Conservation (phyloP, 805 yeast genomes). For the Wickerhamomyces bovis region DNA sequence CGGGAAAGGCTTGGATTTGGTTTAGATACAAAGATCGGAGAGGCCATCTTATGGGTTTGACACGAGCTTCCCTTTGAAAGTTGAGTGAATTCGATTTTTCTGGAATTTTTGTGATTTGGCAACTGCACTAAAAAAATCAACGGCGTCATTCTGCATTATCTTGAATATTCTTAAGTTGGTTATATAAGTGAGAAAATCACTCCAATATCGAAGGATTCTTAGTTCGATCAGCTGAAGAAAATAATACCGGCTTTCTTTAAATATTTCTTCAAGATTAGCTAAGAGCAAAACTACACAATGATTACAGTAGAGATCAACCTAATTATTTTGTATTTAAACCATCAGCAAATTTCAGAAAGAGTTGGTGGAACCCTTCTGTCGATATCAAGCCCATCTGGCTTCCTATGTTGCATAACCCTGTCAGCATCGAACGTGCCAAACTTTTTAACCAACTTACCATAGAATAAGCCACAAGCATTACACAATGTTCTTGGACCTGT, state of each 20-base stretch:
- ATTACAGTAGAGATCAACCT: too few relatives aligned
- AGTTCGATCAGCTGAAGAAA: too few relatives aligned
- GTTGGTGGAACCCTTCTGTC: slow-evolving; percentile 8
- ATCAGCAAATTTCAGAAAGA: neutral
- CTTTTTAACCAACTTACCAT: slow-evolving; percentile 10
- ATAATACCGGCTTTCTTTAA: too few relatives aligned
- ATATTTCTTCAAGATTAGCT: too few relatives aligned
- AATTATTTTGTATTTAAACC: neutral
- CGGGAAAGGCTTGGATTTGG: slow-evolving; percentile 13
- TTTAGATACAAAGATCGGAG: slow-evolving; percentile 16
- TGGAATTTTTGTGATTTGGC: neutral
- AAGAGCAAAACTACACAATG: too few relatives aligned
- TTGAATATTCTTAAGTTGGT: too few relatives aligned
- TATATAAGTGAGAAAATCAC: too few relatives aligned
- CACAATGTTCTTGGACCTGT: slow-evolving; percentile 14
- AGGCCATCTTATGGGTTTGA: slow-evolving; percentile 14
- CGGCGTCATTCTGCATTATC: neutral
- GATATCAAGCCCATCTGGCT: neutral
- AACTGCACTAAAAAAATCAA: too few relatives aligned
- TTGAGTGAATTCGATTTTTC: neutral
- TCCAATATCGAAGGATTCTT: too few relatives aligned
- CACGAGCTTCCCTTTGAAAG: too few relatives aligned
- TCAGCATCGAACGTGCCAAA: slow-evolving; percentile 3
- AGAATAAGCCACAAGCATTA: slow-evolving; percentile 17
- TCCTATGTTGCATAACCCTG: slow-evolving; percentile 1